These are phyloP conservation scores for Areca catechu DNA, from an alignment of 176 grass and related monocot genomes.

Conservation along the genomic window DNA sequence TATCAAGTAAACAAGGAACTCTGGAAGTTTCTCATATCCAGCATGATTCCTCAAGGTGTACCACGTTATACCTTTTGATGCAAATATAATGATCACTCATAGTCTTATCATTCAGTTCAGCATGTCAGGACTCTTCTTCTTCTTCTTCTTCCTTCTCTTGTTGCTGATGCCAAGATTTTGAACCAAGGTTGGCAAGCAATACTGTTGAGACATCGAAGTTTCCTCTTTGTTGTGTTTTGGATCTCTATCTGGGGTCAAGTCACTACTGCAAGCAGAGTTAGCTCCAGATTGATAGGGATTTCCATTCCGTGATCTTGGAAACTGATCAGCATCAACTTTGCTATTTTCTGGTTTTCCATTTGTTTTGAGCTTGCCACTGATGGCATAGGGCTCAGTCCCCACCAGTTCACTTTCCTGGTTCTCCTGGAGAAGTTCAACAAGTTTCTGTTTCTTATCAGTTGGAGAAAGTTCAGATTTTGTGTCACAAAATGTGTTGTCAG, in stretches of 20 bases:
- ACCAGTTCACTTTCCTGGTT: constrained; percentile 33
- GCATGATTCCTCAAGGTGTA: too few species aligned
- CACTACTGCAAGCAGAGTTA: too few species aligned
- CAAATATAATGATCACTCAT: too few species aligned
- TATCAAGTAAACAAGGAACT: too few species aligned
- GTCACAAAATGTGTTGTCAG: neutral
- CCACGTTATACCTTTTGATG: too few species aligned
- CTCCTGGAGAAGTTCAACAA: constrained; percentile 57
- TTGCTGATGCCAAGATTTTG: constrained; percentile 28
- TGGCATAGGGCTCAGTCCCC: neutral
- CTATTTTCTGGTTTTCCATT: constrained; percentile 12
- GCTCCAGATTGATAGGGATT: too few species aligned
- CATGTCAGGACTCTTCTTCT: neutral
- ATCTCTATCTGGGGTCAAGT: neutral
- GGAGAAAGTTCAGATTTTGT: constrained; percentile 1
- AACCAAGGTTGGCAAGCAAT: constrained; percentile 34
- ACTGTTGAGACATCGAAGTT: constrained; percentile 9
- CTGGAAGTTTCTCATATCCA: too few species aligned
- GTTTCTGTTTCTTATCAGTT: constrained; percentile 32
- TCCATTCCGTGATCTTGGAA: neutral
- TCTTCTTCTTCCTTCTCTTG: constrained; percentile 11
- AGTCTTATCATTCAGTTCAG: too few species aligned
- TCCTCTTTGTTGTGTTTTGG: constrained; percentile 9
- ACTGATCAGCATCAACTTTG: constrained; percentile 3
- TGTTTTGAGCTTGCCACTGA: neutral